Base-by-base conservation (phyloP, 2,329 filamentous ascomycete genomes). In the Trematosphaeria pertusa region DNA sequence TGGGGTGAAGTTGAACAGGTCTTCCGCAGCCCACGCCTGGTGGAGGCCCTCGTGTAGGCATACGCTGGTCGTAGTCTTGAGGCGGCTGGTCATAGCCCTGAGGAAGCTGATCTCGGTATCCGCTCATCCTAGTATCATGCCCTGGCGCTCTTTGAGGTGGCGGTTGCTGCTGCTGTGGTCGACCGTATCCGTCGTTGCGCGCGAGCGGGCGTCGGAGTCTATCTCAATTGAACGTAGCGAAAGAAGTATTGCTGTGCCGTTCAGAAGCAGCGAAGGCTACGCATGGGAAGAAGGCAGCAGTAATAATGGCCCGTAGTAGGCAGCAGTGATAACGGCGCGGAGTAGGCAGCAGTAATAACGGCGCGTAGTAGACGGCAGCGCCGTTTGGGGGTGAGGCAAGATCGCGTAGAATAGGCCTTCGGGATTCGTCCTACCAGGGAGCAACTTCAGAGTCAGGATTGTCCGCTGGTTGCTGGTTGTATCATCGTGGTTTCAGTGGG, bases 1-100 rank as follows among this genome's bases (percentile, higher is more conserved):
- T 72, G 21, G 78, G 75, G 30, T 72, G 69, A 24, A 81, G 64
- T 48, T 75, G 73, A 59, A 76, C 64, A 28, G 61, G 50, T 35
- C 65, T 52, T n/a, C 55, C 48, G n/a, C 50, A 12, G 12, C 12
- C 12, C 12, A 28, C 44, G 10, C 54, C 49, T 20, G 61, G 56
- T 14, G 66, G 62, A 10, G 65, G 53, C 11, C 58, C 58, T 40
- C 62, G 61, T 21, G 60, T 56, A 31, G 70, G 65, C 60, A 69
- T 61, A 24, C 64, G 58, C 46, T 64, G 55, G 37, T 62, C 55
- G 40, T 67, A 65, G 17, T 60, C 65, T 36, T 41, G 58, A 14
- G n/a, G n/a, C n/a, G n/a, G n/a, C n/a, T n/a, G n/a, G n/a, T n/a
- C n/a, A n/a, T n/a, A n/a, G n/a, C n/a, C n/a, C n/a, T n/a, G n/a